Evolutionary conservation across 768 basidiomycete genomes (phyloP).

Genomic region (Phylloporus sp.): DNA sequence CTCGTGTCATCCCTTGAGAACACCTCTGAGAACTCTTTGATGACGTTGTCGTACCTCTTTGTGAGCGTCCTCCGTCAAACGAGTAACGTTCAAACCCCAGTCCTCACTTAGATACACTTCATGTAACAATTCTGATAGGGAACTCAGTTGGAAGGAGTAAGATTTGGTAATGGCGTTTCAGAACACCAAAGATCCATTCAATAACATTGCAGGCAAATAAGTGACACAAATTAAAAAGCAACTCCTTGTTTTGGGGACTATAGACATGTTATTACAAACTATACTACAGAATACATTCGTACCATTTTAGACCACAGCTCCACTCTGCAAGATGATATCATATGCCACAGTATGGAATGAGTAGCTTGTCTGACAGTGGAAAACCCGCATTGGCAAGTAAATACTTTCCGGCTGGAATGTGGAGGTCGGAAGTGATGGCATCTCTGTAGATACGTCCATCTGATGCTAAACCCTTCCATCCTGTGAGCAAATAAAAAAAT

Average conservation of each 20-base stretch:
- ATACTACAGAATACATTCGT: too few relatives aligned
- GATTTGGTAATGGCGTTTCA: background rate
- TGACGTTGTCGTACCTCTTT: too few relatives aligned
- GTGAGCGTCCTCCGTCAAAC: too few relatives aligned
- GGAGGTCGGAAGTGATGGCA: background rate
- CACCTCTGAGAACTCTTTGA: too few relatives aligned
- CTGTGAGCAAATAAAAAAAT: conserved; percentile 13
- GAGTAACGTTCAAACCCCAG: too few relatives aligned
- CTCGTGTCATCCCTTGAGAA: too few relatives aligned
- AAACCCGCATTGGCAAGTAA: conserved; percentile 8
- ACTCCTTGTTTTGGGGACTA: background rate
- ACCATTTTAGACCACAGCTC: background rate
- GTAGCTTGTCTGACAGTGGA: conserved; percentile 17
- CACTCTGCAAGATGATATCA: background rate
- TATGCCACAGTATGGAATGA: conserved; percentile 32
- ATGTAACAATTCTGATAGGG: too few relatives aligned
- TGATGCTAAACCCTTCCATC: conserved; percentile 15
- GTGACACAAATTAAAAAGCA: background rate
- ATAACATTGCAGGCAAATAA: background rate
- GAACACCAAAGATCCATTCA: background rate
- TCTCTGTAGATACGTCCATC: conserved; percentile 1
- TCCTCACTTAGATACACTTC: too few relatives aligned
- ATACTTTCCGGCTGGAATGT: background rate
- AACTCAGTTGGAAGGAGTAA: background rate
- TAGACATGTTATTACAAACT: too few relatives aligned